Evolutionary conservation across 495 filamentous ascomycete species (phyloP).

Genomic region (Neurospora pannonica): DNA sequence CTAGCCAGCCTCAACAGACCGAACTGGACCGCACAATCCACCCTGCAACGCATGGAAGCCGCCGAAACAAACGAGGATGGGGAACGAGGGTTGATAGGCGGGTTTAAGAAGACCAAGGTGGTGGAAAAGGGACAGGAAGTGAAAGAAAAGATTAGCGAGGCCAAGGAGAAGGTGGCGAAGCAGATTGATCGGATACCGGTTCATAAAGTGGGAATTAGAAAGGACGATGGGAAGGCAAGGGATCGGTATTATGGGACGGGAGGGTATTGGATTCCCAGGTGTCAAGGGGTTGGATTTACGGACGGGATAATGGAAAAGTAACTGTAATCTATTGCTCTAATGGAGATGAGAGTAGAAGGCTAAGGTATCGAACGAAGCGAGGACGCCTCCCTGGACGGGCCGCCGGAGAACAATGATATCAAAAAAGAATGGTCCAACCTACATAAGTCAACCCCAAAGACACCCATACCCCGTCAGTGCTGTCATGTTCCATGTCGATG

Average conservation of each 20-base stretch:
- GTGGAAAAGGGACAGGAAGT: slow-evolving; percentile 20
- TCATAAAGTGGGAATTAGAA: slow-evolving; percentile 47
- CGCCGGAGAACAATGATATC: background rate
- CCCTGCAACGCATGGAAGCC: slow-evolving; percentile 15
- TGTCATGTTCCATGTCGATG: background rate
- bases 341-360: background rate
- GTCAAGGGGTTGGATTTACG: background rate
- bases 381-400: background rate
- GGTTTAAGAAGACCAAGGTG: slow-evolving; percentile 28
- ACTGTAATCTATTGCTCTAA: background rate
- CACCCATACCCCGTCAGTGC: background rate
- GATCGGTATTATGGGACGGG: slow-evolving; percentile 36
- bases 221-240: slow-evolving; percentile 33
- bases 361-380: background rate
- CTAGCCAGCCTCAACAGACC: slow-evolving; percentile 44
- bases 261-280: slow-evolving; percentile 34
- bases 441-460: background rate
- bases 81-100: slow-evolving; percentile 25
- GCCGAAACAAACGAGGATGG: slow-evolving; percentile 18
- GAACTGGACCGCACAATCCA: slow-evolving; percentile 41
- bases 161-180: background rate
- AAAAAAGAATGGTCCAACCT: background rate
- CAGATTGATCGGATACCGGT: slow-evolving; percentile 45
- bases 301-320: background rate
- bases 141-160: background rate